phyloP scores from a whole-genome alignment of 345 rosid genomes.

The Bruguiera gymnorhiza region DNA sequence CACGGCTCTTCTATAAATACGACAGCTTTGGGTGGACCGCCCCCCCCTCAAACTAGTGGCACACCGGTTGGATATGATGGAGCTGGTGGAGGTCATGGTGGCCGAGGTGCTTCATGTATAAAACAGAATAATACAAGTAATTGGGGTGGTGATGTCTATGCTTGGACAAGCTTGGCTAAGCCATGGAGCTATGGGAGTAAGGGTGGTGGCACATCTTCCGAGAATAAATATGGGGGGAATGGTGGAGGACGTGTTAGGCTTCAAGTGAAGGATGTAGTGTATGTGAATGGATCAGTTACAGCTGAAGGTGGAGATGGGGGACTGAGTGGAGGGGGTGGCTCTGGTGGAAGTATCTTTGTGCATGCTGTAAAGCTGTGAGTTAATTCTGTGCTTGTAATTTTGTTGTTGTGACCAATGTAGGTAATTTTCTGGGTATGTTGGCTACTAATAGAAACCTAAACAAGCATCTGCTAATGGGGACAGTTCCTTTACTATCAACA shows the following conservation, averaged over 20 bases:
- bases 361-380: conserved; percentile 78
- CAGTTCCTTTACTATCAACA: background rate
- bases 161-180: conserved; percentile 75
- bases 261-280: conserved; percentile 49
- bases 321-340: conserved; percentile 79
- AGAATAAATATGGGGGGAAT: conserved; percentile 57
- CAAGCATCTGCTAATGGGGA: background rate
- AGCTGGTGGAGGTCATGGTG: conserved; percentile 99
- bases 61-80: conserved; percentile 79
- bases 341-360: conserved; percentile 87
- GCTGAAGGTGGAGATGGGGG: conserved; percentile 91
- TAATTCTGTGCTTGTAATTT: conserved; percentile 3
- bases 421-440: background rate
- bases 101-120: conserved; percentile 90
- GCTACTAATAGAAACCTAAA: conserved; percentile 3
- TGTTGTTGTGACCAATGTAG: background rate
- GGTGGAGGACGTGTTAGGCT: conserved; percentile 91
- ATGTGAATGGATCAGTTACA: conserved; percentile 71
- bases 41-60: conserved; percentile 97
- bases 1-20: conserved; percentile 62
- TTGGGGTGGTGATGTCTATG: conserved; percentile 98
- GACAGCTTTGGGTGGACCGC: conserved; percentile 72
- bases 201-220: conserved; percentile 60
- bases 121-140: conserved; percentile 49
- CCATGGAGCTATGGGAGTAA: conserved; percentile 97